Conservation (phyloP, 768 basidiomycete species). For the Xerocomus brunneocitrinus region DNA sequence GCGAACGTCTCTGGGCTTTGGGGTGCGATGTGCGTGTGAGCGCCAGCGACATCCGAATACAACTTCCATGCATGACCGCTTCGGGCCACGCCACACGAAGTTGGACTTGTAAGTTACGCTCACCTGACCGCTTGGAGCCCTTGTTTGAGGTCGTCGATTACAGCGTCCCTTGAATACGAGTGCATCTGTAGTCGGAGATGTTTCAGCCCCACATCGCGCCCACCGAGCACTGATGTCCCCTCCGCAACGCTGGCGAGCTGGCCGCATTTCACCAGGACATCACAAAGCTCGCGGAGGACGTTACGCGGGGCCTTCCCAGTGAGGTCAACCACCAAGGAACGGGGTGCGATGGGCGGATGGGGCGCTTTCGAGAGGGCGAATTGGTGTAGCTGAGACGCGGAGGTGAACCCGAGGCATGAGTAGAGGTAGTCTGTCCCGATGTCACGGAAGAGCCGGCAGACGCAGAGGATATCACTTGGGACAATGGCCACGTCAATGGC, state of each 20-base stretch:
- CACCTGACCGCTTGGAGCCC: constrained; percentile 36
- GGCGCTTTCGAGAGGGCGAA: constrained; percentile 8
- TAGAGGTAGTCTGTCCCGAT: constrained; percentile 23
- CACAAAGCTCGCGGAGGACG: constrained; percentile 25
- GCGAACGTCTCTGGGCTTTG: constrained; percentile 44
- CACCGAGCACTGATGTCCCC: not conserved
- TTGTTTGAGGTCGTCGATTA: constrained; percentile 27
- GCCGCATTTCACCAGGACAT: constrained; percentile 25
- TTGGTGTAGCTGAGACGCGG: constrained; percentile 18
- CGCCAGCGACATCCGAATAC: not conserved
- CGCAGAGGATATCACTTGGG: constrained; percentile 22
- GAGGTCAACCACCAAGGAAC: constrained; percentile 25
- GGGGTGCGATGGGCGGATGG: constrained; percentile 21
- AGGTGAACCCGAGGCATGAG: constrained; percentile 23
- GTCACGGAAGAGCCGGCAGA: constrained; percentile 17
- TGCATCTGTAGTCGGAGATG: constrained; percentile 36
- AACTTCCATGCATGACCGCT: not conserved
- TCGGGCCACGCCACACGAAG: not conserved
- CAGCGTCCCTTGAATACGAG: constrained; percentile 33
- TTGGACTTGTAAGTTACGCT: constrained; percentile 12
- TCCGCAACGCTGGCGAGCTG: not conserved
- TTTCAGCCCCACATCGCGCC: constrained; percentile 21
- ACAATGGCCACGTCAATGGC: constrained; percentile 10
- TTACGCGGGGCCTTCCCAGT: constrained; percentile 27
- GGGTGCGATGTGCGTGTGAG: not conserved